A percentile compares a stretch with the other conserved stretches of the same genome.
These are phyloP conservation scores for Aquilaria agallochum DNA, from an alignment of 441 rosid species.

Conservation along the genomic window DNA sequence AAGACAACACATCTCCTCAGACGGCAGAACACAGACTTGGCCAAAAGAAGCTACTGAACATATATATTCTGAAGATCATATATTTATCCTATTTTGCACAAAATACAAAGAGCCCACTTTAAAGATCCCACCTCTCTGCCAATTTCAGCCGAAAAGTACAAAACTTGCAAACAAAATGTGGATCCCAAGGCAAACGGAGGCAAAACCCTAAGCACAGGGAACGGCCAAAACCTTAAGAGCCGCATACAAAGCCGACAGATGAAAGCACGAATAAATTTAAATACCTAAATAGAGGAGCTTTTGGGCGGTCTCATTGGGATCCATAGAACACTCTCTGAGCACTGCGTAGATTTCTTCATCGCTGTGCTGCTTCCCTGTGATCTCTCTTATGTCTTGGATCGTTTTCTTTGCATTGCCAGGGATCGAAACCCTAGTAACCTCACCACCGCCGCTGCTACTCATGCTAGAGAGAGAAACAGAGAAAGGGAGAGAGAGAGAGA, in stretches of 20 bases:
- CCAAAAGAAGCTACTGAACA: no score
- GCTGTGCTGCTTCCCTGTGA: constrained; percentile 72
- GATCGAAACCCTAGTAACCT: constrained; percentile 40
- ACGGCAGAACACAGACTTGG: no score
- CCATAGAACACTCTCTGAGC: constrained; percentile 64
- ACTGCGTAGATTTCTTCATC: constrained; percentile 81
- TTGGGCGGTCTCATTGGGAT: constrained; percentile 77
- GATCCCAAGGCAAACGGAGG: background rate
- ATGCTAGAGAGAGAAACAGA: constrained; percentile 16
- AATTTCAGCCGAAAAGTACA: constrained; percentile 3
- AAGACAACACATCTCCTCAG: no score
- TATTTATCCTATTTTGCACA: background rate
- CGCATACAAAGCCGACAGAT: constrained; percentile 4
- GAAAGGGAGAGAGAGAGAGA: constrained; percentile 7
- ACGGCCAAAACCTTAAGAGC: background rate
- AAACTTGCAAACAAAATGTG: constrained; percentile 6
- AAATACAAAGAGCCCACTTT: background rate
- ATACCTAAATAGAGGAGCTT: constrained; percentile 75
- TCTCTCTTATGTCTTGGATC: constrained; percentile 66
- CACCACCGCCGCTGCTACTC: constrained; percentile 29
- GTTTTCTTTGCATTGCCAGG: constrained; percentile 39
- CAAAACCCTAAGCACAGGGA: constrained; percentile 12
- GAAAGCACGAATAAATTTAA: constrained; percentile 1
- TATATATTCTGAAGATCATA: no score
- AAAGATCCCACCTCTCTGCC: constrained; percentile 7